Evolutionary conservation across 2,329 filamentous ascomycete species (phyloP).

Genomic region (Stemphylium lycopersici): DNA sequence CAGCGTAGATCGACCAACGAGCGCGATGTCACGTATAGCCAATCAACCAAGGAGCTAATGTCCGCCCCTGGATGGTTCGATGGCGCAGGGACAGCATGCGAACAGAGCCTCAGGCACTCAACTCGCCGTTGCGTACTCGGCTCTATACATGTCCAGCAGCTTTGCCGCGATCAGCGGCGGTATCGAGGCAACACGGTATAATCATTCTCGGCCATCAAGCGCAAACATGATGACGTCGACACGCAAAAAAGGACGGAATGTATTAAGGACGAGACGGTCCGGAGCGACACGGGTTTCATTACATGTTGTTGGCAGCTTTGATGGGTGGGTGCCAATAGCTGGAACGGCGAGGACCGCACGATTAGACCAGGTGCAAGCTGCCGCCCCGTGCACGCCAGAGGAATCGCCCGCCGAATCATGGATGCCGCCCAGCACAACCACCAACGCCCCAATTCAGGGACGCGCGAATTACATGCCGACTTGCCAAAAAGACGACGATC

Average conservation of each 20-base stretch:
- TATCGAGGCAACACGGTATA: not conserved
- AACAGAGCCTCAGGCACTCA: conserved; percentile 25
- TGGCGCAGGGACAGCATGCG: conserved; percentile 31
- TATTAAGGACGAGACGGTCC: not conserved
- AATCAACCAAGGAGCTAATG: conserved; percentile 22
- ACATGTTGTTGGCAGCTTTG: conserved; percentile 24
- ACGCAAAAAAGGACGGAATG: not conserved
- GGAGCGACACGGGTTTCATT: conserved; percentile 33
- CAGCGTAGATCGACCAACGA: conserved; percentile 20
- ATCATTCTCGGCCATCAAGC: too few relatives aligned
- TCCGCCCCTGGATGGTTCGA: conserved; percentile 24
- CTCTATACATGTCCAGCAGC: not conserved
- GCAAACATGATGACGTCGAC: not conserved
- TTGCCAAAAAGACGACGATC: conserved; percentile 12
- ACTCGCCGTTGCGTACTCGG: conserved; percentile 11
- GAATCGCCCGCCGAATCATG: conserved; percentile 40
- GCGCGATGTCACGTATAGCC: conserved; percentile 13
- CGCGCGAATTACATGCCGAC: conserved; percentile 39
- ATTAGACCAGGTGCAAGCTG: conserved; percentile 27
- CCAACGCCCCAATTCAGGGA: conserved; percentile 41
- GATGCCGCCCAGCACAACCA: conserved; percentile 24
- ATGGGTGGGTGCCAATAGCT: conserved; percentile 25
- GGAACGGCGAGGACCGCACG: conserved; percentile 28
- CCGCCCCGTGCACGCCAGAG: conserved; percentile 39
- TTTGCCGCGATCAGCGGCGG: not conserved